A percentile compares a stretch with the other conserved stretches of the same genome.
These are phyloP conservation scores for Tulasnella sp. DNA, from an alignment of 768 basidiomycete genomes.

Conservation along the genomic window DNA sequence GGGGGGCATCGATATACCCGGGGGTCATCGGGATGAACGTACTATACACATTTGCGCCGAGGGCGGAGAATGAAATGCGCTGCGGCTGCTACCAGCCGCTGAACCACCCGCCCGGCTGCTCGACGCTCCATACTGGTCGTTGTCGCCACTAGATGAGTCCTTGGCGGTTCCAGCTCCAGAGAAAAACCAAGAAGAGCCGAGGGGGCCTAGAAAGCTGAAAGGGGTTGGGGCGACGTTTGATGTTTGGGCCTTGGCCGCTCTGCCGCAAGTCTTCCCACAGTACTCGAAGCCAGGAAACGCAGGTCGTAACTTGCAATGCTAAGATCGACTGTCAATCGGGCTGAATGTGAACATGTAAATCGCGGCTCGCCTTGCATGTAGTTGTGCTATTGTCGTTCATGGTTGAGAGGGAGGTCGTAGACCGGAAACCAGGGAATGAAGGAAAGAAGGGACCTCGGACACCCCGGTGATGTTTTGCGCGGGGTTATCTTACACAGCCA, in stretches of 20 bases:
- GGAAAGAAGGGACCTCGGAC: background rate
- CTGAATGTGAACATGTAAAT: background rate
- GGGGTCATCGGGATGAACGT: background rate
- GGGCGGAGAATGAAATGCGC: background rate
- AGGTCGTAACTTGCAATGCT: background rate
- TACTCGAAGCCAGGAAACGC: background rate
- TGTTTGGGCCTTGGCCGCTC: background rate
- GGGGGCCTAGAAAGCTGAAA: background rate
- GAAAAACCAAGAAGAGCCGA: too few relatives aligned
- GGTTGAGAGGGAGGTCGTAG: background rate
- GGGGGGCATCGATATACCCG: background rate
- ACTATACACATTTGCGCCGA: background rate
- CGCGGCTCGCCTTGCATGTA: background rate
- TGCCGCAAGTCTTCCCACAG: conserved; percentile 7
- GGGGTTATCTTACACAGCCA: background rate
- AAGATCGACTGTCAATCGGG: background rate
- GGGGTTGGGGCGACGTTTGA: background rate
- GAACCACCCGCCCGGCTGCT: background rate
- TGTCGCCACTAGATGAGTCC: background rate
- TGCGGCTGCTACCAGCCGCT: background rate
- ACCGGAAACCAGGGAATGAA: background rate
- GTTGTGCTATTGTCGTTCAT: background rate
- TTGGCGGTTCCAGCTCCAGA: background rate
- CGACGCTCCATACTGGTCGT: background rate
- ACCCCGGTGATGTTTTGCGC: background rate